Percentiles rank a stretch among this genome's conserved stretches.
These are phyloP conservation scores for Wickerhamiella kazuoi DNA, from an alignment of 805 yeast genomes.

Conservation along the genomic window DNA sequence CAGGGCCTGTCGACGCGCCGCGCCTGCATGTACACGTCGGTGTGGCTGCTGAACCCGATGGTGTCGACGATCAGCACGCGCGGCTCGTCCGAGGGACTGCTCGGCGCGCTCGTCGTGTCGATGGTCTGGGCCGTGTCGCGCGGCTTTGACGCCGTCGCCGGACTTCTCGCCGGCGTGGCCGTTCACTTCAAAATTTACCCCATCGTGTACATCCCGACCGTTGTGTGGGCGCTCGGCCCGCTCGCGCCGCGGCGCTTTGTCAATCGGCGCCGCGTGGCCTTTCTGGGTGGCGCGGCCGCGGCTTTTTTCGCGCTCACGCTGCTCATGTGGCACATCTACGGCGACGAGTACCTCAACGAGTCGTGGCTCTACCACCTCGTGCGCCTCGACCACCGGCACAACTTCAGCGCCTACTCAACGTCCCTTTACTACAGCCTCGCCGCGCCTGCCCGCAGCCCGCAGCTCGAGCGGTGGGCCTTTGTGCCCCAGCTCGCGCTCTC, in stretches of 20 bases:
- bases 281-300: slow-evolving; percentile 25
- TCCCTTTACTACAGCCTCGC: slow-evolving; percentile 28
- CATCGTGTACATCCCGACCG: slow-evolving; percentile 64
- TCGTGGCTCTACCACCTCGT: slow-evolving; percentile 69
- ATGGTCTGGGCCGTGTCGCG: slow-evolving; percentile 31
- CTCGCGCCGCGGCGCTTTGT: slow-evolving; percentile 15
- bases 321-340: slow-evolving; percentile 53
- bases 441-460: slow-evolving; percentile 11
- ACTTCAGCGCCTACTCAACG: slow-evolving; percentile 75
- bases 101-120: slow-evolving; percentile 58
- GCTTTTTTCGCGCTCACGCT: slow-evolving; percentile 33
- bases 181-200: slow-evolving; percentile 90
- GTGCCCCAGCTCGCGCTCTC: slow-evolving; percentile 61
- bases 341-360: slow-evolving; percentile 55
- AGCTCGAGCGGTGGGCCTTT: slow-evolving; percentile 37
- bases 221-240: slow-evolving; percentile 29
- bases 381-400: slow-evolving; percentile 85
- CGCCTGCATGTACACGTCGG: slow-evolving; percentile 30
- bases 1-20: slow-evolving; percentile 19
- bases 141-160: slow-evolving; percentile 23
- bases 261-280: slow-evolving; percentile 27
- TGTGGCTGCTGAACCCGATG: slow-evolving; percentile 92
- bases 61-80: slow-evolving; percentile 82
- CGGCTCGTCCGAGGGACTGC: slow-evolving; percentile 81
- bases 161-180: slow-evolving; percentile 48